Conservation (phyloP, 495 filamentous ascomycete genomes). For the Aspergillus ostianus region DNA sequence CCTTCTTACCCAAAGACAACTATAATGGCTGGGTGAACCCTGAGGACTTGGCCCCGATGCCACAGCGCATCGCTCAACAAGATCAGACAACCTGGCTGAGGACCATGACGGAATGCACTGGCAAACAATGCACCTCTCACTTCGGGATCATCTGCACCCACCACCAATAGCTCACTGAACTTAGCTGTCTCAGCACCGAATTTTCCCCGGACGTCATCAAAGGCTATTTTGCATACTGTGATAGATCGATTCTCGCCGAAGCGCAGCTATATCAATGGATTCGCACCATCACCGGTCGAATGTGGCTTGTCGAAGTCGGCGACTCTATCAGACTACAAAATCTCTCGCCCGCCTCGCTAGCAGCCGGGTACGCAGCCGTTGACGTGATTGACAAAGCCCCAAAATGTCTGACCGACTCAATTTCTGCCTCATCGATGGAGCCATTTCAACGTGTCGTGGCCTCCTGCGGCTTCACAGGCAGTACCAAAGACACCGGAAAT, state of each 20-base stretch:
- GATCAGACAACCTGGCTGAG: slow-evolving; percentile 13
- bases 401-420: slow-evolving; percentile 11
- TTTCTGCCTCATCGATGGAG: slow-evolving; percentile 8
- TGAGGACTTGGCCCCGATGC: slow-evolving; percentile 14
- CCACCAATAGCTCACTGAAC: slow-evolving; percentile 19
- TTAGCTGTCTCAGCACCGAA: slow-evolving; percentile 14
- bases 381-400: slow-evolving; percentile 8
- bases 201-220: slow-evolving; percentile 13
- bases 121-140: slow-evolving; percentile 17
- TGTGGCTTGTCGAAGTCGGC: slow-evolving; percentile 16
- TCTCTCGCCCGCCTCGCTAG: slow-evolving; percentile 15
- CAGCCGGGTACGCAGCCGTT: slow-evolving; percentile 9
- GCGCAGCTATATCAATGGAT: slow-evolving; percentile 16
- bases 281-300: slow-evolving; percentile 12
- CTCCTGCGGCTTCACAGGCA: slow-evolving; percentile 14
- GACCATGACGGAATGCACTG: slow-evolving; percentile 14
- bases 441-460: slow-evolving; percentile 16
- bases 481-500: slow-evolving; percentile 14
- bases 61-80: slow-evolving; percentile 18
- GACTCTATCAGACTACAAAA: slow-evolving; percentile 10
- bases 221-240: slow-evolving; percentile 14
- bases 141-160: slow-evolving; percentile 17
- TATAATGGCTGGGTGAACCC: slow-evolving; percentile 16
- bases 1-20: slow-evolving; percentile 12
- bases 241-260: slow-evolving; percentile 15